A percentile compares a stretch with the other conserved stretches of the same genome.
phyloP scores from a whole-genome alignment of 2,329 filamentous ascomycete genomes.

The Cyanodermella asteris region DNA sequence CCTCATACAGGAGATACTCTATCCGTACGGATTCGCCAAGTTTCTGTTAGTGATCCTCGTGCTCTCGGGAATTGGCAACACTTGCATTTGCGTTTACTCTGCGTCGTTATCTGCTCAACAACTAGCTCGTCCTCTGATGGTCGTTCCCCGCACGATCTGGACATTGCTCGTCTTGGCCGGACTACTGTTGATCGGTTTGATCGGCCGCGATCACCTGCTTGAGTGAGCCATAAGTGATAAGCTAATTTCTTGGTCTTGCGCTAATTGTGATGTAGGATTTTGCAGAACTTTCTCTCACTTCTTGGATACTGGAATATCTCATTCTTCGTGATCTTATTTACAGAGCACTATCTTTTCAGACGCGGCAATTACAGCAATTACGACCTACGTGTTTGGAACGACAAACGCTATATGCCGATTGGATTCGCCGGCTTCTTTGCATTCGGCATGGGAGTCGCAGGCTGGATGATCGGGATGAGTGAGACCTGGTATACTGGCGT shows the following conservation, averaged over 20 bases:
- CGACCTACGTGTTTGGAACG: conserved; percentile 28
- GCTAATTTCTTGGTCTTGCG: no score
- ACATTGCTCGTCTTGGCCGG: conserved; percentile 23
- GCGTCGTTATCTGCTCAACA: conserved; percentile 16
- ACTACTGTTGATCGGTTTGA: conserved; percentile 24
- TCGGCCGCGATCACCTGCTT: conserved; percentile 21
- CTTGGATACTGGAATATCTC: conserved; percentile 29
- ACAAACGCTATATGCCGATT: conserved; percentile 20
- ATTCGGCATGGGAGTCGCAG: conserved; percentile 23
- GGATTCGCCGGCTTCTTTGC: conserved; percentile 22
- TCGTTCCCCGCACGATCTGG: conserved; percentile 27
- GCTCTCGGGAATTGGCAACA: conserved; percentile 25
- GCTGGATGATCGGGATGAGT: conserved; percentile 35
- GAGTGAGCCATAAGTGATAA: no score
- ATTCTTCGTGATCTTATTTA: conserved; percentile 26
- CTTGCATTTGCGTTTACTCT: conserved; percentile 22
- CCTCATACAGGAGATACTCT: conserved; percentile 23
- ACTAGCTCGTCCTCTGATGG: conserved; percentile 21
- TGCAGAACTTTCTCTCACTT: conserved; percentile 26
- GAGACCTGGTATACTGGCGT: conserved; percentile 33
- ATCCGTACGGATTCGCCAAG: conserved; percentile 25
- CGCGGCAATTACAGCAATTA: conserved; percentile 21
- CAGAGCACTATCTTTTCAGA: conserved; percentile 28
- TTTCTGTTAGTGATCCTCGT: conserved; percentile 18
- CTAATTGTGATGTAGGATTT: no score